Conservation (phyloP, 192 early-diverging fungal genomes). For the Powellomyces hirtus region DNA sequence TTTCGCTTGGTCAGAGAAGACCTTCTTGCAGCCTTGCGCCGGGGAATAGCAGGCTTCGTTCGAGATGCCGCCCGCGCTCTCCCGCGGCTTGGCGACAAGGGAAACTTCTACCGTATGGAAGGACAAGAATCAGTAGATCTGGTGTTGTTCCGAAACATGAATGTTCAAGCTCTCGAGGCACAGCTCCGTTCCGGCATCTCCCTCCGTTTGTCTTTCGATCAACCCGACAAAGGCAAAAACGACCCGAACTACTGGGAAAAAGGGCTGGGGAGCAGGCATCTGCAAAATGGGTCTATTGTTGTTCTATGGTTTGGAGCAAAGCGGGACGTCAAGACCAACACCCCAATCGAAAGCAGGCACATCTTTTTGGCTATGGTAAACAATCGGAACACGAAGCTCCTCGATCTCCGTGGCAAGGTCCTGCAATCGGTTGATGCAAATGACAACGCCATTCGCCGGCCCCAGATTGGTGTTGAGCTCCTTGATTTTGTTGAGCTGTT, state of each 20-base stretch:
- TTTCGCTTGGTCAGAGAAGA: slow-evolving; percentile 64
- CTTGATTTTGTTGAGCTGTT: background rate
- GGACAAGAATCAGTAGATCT: slow-evolving; percentile 8
- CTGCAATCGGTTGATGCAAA: background rate
- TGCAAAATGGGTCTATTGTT: slow-evolving; percentile 18
- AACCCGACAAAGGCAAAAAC: background rate
- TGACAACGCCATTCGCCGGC: background rate
- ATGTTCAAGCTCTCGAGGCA: slow-evolving; percentile 4
- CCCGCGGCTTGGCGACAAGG: background rate
- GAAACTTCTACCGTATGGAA: slow-evolving; percentile 6
- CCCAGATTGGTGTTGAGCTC: slow-evolving; percentile 1
- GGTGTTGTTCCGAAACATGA: slow-evolving; percentile 7
- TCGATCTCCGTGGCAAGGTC: too few species aligned
- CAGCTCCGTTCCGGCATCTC: background rate
- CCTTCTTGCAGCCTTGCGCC: slow-evolving; percentile 42
- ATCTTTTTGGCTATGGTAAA: slow-evolving; percentile 22
- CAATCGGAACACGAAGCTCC: background rate
- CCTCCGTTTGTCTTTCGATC: background rate
- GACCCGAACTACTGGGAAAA: slow-evolving; percentile 5
- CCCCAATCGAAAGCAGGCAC: background rate
- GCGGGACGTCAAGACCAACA: background rate
- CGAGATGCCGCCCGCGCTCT: slow-evolving; percentile 1
- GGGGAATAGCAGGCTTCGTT: slow-evolving; percentile 46
- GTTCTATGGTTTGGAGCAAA: background rate
- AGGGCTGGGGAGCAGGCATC: slow-evolving; percentile 10